Evolutionary conservation across 306 rosid species (phyloP).

Genomic region (Vicia sativa): DNA sequence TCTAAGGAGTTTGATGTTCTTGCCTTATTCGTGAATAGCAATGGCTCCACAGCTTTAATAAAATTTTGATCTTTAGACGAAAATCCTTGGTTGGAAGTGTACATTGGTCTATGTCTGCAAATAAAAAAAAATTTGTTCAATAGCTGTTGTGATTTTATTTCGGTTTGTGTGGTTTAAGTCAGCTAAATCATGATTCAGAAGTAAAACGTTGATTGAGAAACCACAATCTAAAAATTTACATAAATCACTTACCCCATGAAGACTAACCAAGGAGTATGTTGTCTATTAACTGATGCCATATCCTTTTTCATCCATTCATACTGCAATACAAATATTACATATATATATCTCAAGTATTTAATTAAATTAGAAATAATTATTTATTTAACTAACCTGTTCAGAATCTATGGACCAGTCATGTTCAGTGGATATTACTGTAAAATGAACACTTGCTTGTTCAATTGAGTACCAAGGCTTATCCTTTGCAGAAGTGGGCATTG

Average conservation of each 20-base stretch:
- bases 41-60: conserved; percentile 61
- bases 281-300: conserved; percentile 77
- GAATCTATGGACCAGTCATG: conserved; percentile 64
- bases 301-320: conserved; percentile 80
- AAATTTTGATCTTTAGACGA: conserved; percentile 38
- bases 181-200: neutral
- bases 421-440: conserved; percentile 85
- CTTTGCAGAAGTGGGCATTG: conserved; percentile 73
- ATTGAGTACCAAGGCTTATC: conserved; percentile 95
- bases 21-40: conserved; percentile 62
- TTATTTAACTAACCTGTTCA: conserved; percentile 61
- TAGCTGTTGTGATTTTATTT: neutral
- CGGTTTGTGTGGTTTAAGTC: neutral
- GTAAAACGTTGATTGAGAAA: neutral
- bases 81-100: conserved; percentile 43
- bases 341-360: neutral
- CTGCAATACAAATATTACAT: conserved; percentile 44
- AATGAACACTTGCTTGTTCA: conserved; percentile 78
- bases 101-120: conserved; percentile 93
- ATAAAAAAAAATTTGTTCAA: neutral
- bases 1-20: conserved; percentile 19
- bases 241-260: conserved; percentile 66
- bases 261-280: conserved; percentile 82
- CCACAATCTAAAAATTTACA: neutral
- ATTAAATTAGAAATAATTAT: conserved; percentile 19